These are phyloP conservation scores for Neurospora tetraspora DNA, from an alignment of 495 filamentous ascomycete species.

Conservation along the genomic window DNA sequence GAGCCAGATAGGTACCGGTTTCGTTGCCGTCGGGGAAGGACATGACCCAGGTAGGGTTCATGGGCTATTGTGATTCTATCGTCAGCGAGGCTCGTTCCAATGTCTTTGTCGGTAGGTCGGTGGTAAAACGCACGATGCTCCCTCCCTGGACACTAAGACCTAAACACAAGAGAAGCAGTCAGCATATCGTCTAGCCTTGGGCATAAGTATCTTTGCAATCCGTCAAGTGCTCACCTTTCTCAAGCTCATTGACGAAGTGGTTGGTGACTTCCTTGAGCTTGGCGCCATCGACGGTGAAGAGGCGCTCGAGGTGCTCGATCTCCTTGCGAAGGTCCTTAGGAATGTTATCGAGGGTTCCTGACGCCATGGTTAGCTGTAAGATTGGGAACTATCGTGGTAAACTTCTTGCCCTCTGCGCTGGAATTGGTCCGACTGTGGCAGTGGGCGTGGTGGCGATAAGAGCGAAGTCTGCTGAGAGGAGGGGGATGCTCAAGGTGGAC, in stretches of 20 bases:
- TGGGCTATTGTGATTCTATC: conserved; percentile 51
- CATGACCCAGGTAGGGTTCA: conserved; percentile 99
- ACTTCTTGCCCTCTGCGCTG: conserved; percentile 19
- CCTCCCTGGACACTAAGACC: conserved; percentile 81
- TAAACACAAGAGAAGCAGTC: conserved; percentile 14
- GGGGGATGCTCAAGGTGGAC: conserved; percentile 5
- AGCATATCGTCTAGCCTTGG: background rate
- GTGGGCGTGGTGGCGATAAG: conserved; percentile 8
- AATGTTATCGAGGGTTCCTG: conserved; percentile 38
- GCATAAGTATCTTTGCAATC: background rate
- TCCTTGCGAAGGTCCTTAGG: conserved; percentile 76
- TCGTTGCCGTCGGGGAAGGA: conserved; percentile 83
- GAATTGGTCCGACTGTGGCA: conserved; percentile 3
- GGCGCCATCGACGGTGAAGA: conserved; percentile 65
- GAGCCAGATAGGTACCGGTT: conserved; percentile 80
- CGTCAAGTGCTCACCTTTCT: conserved; percentile 50
- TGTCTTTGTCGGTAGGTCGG: background rate
- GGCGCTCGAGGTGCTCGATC: conserved; percentile 76
- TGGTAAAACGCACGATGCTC: conserved; percentile 65
- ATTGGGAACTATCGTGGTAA: conserved; percentile 1
- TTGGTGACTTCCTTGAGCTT: conserved; percentile 84
- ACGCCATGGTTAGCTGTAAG: conserved; percentile 17
- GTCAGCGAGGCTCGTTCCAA: conserved; percentile 1
- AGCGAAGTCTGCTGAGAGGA: conserved; percentile 5
- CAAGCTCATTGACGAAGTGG: conserved; percentile 81